Evolutionary conservation across 228 moss, liverwort and hornwort species (phyloP).

Genomic region (Sphagnum fallax): DNA sequence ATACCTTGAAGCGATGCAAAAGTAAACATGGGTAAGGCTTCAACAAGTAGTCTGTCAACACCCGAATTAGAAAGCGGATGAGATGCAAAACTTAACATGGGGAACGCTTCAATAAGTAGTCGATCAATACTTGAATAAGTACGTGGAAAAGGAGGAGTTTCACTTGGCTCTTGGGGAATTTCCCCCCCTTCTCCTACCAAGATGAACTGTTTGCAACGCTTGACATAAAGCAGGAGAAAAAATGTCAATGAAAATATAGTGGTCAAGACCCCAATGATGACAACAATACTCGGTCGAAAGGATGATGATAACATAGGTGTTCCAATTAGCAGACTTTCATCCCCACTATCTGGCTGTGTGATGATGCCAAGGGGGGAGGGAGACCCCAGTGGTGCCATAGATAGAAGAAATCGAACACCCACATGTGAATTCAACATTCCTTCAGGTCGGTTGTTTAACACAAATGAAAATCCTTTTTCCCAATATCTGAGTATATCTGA

Average conservation of each 20-base stretch:
- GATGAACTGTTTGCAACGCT: conserved; percentile 38
- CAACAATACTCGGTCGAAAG: conserved; percentile 46
- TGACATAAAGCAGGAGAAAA: conserved; percentile 41
- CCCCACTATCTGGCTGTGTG: no score
- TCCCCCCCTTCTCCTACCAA: conserved; percentile 16
- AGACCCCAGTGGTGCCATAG: no score
- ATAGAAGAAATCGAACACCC: no score
- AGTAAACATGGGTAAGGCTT: conserved; percentile 47
- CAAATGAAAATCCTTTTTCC: no score
- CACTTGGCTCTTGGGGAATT: neutral
- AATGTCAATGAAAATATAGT: conserved; percentile 49
- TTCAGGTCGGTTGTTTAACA: no score
- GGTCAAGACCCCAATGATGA: conserved; percentile 43
- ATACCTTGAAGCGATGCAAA: conserved; percentile 43
- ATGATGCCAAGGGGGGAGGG: no score
- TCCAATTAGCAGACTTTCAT: no score
- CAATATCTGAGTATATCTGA: no score
- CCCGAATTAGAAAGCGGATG: conserved; percentile 10
- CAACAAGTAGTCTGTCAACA: conserved; percentile 32
- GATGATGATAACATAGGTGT: conserved; percentile 2
- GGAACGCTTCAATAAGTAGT: conserved; percentile 35
- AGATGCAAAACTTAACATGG: conserved; percentile 42
- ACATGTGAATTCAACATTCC: no score
- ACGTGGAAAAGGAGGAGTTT: conserved; percentile 7
- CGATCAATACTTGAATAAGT: conserved; percentile 27